Evolutionary conservation across 2,329 filamentous ascomycete genomes (phyloP), one percentile per base, ranked within the genome.

Genomic region (Magnaporthales sp.): DNA sequence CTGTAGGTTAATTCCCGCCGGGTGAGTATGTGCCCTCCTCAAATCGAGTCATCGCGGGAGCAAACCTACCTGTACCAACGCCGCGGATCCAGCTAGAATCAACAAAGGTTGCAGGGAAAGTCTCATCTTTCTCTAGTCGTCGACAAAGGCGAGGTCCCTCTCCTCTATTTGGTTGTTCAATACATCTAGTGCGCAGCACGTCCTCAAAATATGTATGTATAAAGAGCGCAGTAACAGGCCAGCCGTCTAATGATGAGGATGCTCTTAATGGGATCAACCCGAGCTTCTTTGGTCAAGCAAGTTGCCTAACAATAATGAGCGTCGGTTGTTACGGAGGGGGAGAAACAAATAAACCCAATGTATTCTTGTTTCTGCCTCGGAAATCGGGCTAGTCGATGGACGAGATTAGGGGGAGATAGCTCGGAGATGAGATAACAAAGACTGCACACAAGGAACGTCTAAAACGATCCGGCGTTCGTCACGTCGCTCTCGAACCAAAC

Each of bases 261-360:
- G 62, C 62, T 63, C 62, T 58, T 24, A 7, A 46, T 63, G 62
- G 62, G 62, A 63, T 63, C 62, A 63, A 63, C 62, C 62, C 62
- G 54, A 58, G 54, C 54, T 26, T 58, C 24, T 26, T 58, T 22
- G 38, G 38, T 46, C 38, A 46, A 46, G n/a, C 38, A 46, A 10
- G 38, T 46, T 46, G 38, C 54, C 24, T 58, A 22, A 24, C 24
- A 15, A 13, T 22, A 58, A 58, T 58, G 54, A 58, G 54, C 54
- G 54, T 58, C 38, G 38, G 38, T 46, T 46, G n/a, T n/a, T n/a
- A 46, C 38, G n/a, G 38, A n/a, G 38, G 38, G n/a, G n/a, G n/a
- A 46, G 15, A 6, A 46, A 46, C 15, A n/a, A 46, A 46, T 19
- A 46, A 46, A 19, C 38, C 38, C 15, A 8, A 46, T 46, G 38